Evolutionary conservation across 2,329 filamentous ascomycete species (phyloP).

Genomic region (Colletotrichum sublineola): DNA sequence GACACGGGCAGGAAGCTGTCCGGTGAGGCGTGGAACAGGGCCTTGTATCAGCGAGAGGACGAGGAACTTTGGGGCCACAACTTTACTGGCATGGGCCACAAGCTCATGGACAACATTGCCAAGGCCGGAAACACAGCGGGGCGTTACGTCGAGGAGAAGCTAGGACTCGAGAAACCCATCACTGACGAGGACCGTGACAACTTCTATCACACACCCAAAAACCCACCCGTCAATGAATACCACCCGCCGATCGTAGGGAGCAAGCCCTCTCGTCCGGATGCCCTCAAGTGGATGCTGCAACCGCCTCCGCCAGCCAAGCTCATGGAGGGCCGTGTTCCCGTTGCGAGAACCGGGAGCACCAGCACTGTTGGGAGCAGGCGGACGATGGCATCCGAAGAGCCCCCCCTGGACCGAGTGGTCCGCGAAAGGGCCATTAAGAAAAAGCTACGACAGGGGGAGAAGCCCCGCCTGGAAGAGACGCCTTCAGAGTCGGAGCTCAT

Average conservation of each 20-base stretch:
- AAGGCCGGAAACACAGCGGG: constrained; percentile 70
- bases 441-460: constrained; percentile 57
- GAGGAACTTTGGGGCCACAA: constrained; percentile 86
- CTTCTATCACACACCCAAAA: constrained; percentile 71
- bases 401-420: constrained; percentile 58
- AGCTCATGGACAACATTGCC: constrained; percentile 69
- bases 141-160: constrained; percentile 65
- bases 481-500: constrained; percentile 59
- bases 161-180: constrained; percentile 66
- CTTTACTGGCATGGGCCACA: constrained; percentile 65
- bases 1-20: constrained; percentile 61
- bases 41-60: constrained; percentile 87
- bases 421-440: constrained; percentile 62
- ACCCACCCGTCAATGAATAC: constrained; percentile 86
- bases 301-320: constrained; percentile 90
- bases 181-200: constrained; percentile 65
- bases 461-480: constrained; percentile 47
- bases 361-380: constrained; percentile 64
- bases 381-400: constrained; percentile 58
- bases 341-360: constrained; percentile 72
- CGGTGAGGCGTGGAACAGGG: constrained; percentile 78
- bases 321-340: constrained; percentile 88
- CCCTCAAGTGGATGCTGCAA: constrained; percentile 91
- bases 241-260: constrained; percentile 88
- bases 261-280: constrained; percentile 76